Conservation (phyloP, 2,329 filamentous ascomycete genomes). For the Ceratocystis papillata region DNA sequence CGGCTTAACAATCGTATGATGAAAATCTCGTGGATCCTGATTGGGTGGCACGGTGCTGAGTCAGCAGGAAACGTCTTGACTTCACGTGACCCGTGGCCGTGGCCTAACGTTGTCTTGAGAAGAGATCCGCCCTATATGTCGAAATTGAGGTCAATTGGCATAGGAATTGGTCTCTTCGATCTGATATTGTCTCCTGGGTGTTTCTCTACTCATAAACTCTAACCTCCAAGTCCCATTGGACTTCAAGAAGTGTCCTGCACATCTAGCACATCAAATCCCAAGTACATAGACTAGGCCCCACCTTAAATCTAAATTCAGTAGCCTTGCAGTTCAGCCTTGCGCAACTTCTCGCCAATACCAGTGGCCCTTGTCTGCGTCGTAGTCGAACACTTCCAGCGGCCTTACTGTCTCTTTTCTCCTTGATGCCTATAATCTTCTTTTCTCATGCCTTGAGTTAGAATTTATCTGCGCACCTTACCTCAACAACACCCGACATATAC, state of each 20-base stretch:
- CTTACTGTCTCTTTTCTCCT: neutral
- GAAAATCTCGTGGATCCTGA: conserved; percentile 21
- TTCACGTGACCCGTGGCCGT: conserved; percentile 18
- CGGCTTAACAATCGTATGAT: conserved; percentile 23
- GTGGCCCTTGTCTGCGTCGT: neutral
- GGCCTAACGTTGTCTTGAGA: neutral
- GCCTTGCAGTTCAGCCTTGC: conserved; percentile 20
- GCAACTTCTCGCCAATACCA: neutral
- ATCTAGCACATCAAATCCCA: neutral
- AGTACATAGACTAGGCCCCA: neutral
- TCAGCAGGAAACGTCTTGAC: conserved; percentile 8
- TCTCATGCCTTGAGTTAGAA: neutral
- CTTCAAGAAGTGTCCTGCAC: neutral
- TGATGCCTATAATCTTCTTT: neutral
- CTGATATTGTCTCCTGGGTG: too few species aligned
- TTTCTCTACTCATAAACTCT: too few species aligned
- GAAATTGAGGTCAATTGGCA: neutral
- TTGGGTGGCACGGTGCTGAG: conserved; percentile 19
- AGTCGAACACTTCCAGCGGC: neutral
- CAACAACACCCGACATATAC: neutral
- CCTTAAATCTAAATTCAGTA: neutral
- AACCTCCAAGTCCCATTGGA: too few species aligned
- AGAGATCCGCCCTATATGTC: neutral
- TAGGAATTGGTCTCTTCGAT: too few species aligned
- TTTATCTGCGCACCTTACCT: neutral